These are phyloP conservation scores for Gymnopilus dilepis DNA, from an alignment of 768 basidiomycete genomes.

Conservation along the genomic window DNA sequence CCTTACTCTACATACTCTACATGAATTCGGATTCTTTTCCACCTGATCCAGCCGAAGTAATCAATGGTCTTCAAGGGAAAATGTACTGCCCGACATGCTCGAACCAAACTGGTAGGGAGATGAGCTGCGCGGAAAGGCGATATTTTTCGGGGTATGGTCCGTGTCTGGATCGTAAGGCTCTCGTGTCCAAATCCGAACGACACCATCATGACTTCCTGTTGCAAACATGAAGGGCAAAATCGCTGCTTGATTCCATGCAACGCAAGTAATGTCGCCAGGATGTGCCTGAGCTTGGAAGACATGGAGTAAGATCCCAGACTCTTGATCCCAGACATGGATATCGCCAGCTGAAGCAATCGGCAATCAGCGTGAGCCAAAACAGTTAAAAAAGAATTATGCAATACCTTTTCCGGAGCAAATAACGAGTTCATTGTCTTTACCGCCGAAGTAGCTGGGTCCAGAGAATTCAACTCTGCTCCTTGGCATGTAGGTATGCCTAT, in stretches of 20 bases:
- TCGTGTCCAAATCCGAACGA: conserved; percentile 74
- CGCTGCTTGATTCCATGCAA: conserved; percentile 78
- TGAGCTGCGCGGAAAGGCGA: conserved; percentile 16
- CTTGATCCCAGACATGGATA: conserved; percentile 87
- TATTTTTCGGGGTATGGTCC: conserved; percentile 17
- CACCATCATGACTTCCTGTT: conserved; percentile 79
- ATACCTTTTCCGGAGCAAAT: conserved; percentile 80
- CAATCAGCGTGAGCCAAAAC: conserved; percentile 8
- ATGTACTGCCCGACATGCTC: conserved; percentile 17
- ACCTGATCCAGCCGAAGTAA: no score
- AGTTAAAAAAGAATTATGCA: background rate
- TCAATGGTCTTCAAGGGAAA: conserved; percentile 18
- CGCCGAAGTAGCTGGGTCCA: conserved; percentile 84
- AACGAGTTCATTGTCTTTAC: conserved; percentile 78
- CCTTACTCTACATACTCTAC: no score
- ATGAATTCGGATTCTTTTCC: no score
- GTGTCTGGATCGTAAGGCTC: conserved; percentile 29
- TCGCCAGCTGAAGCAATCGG: conserved; percentile 61
- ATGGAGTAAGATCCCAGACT: conserved; percentile 75
- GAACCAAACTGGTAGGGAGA: conserved; percentile 21
- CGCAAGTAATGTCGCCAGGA: conserved; percentile 76
- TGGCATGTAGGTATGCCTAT: conserved; percentile 78
- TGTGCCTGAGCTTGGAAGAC: conserved; percentile 66
- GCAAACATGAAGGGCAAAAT: conserved; percentile 76
- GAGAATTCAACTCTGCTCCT: conserved; percentile 74